Conservation (phyloP, 2,329 filamentous ascomycete genomes). For the Triangularia setosa region DNA sequence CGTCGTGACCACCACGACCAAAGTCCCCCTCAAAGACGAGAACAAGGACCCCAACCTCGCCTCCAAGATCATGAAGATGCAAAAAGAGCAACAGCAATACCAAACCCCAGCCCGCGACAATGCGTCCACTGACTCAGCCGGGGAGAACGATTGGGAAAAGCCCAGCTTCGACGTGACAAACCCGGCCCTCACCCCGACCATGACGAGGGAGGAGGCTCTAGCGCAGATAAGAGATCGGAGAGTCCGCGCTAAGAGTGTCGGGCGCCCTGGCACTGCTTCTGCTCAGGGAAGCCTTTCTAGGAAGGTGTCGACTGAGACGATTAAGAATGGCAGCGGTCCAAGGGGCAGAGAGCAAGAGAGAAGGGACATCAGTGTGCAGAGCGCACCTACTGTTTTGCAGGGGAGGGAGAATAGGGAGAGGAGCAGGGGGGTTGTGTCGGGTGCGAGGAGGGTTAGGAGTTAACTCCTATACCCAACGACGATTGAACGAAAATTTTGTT, state of each 20-base stretch:
- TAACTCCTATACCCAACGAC: neutral
- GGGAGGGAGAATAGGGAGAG: neutral
- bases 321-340: neutral
- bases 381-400: neutral
- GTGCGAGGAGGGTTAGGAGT: neutral
- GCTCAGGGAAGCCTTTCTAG: neutral
- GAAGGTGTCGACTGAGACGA: neutral
- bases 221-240: conserved; percentile 70
- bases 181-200: conserved; percentile 59
- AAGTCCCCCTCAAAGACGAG: conserved; percentile 49
- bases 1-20: conserved; percentile 49
- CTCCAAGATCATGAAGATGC: conserved; percentile 37
- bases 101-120: conserved; percentile 35
- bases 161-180: conserved; percentile 52
- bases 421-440: neutral
- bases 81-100: conserved; percentile 26
- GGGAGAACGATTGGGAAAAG: conserved; percentile 18
- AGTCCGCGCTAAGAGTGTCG: conserved; percentile 49
- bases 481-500: too few relatives aligned
- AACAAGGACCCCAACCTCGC: conserved; percentile 41
- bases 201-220: conserved; percentile 70
- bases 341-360: neutral
- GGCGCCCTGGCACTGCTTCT: conserved; percentile 48
- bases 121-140: too few relatives aligned
- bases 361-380: conserved; percentile 1